phyloP scores from a whole-genome alignment of 2,329 filamentous ascomycete species.

The Cylindrodendrum hubeiense region DNA sequence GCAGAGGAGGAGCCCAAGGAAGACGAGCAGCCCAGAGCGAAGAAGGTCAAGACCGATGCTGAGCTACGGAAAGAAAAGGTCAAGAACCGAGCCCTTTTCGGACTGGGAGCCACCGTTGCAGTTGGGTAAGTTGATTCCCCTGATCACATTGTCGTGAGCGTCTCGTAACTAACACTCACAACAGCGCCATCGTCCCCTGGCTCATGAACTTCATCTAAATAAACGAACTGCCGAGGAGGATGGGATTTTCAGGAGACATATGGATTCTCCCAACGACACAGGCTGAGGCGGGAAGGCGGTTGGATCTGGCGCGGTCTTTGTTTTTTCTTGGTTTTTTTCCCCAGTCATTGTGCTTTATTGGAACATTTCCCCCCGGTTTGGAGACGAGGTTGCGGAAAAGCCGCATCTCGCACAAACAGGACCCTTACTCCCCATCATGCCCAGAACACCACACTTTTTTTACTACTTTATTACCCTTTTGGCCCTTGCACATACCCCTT shows the following conservation, averaged over 20 bases:
- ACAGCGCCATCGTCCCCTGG: conserved; percentile 63
- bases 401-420: conserved; percentile 15
- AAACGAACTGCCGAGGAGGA: conserved; percentile 31
- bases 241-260: conserved; percentile 27
- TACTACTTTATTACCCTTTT: conserved; percentile 23
- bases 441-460: conserved; percentile 21
- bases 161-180: conserved; percentile 29
- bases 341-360: conserved; percentile 31
- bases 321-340: conserved; percentile 27
- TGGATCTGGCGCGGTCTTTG: conserved; percentile 46
- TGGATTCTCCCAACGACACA: conserved; percentile 33
- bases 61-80: conserved; percentile 89
- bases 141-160: not conserved
- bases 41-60: conserved; percentile 84
- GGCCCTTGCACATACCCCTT: conserved; percentile 42
- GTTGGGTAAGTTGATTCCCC: conserved; percentile 79
- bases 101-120: conserved; percentile 87
- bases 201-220: conserved; percentile 64
- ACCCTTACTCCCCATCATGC: conserved; percentile 10
- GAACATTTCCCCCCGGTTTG: conserved; percentile 24
- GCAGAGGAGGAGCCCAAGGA: conserved; percentile 39
- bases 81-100: conserved; percentile 85
- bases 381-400: conserved; percentile 7
- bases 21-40: conserved; percentile 65
- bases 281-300: conserved; percentile 41